These are phyloP conservation scores for Chrysanthemum seticuspe DNA, from an alignment of 129 eudicot species.

Conservation along the genomic window DNA sequence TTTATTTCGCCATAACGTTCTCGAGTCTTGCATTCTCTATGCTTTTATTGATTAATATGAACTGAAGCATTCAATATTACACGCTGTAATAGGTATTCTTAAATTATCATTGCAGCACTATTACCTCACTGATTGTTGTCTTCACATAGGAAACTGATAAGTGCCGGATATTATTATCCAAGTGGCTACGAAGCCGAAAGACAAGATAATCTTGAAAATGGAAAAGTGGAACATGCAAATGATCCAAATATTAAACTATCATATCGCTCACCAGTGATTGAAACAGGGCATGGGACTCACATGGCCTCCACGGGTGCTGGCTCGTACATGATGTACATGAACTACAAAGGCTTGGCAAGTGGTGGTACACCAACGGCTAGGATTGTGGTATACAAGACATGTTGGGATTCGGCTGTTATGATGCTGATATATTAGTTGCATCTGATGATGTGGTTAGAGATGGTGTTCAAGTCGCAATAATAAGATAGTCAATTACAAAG, in stretches of 20 bases:
- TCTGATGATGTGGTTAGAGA: constrained; percentile 84
- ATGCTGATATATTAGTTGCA: constrained; percentile 76
- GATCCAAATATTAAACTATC: constrained; percentile 44
- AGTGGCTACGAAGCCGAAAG: constrained; percentile 67
- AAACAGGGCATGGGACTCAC: constrained; percentile 79
- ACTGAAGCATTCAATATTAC: neutral
- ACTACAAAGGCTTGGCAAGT: constrained; percentile 66
- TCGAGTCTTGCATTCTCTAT: neutral
- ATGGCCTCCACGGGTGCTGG: constrained; percentile 89
- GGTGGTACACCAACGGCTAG: constrained; percentile 91
- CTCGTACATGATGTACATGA: constrained; percentile 60
- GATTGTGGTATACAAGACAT: constrained; percentile 80
- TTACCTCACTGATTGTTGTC: neutral
- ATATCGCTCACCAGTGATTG: constrained; percentile 63
- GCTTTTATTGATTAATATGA: neutral
- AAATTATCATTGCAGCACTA: neutral
- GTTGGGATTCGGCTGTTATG: constrained; percentile 88
- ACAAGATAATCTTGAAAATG: constrained; percentile 23
- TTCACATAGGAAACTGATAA: constrained; percentile 65
- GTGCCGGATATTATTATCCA: constrained; percentile 65
- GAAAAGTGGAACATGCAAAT: neutral
- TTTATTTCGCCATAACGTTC: neutral
- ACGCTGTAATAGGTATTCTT: neutral
- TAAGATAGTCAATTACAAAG: too few relatives aligned
- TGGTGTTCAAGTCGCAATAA: constrained; percentile 33